Base-by-base conservation (phyloP, 371 early-diverging fungal genomes). In the Actinomortierella ambigua region DNA sequence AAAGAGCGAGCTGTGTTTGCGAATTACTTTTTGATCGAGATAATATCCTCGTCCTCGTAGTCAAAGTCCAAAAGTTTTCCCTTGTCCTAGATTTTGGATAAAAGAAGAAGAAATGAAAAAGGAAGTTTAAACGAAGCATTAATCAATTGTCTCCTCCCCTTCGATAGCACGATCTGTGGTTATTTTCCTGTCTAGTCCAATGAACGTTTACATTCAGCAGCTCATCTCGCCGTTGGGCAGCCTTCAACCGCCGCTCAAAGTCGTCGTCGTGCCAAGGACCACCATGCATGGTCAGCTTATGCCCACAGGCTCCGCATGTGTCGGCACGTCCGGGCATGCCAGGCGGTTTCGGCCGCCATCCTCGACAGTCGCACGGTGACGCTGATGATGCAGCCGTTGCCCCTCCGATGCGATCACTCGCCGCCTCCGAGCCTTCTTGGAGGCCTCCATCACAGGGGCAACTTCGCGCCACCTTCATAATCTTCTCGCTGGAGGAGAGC, bases 211-310 rank as follows among this genome's bases (percentile, higher is more conserved):
- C 83, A 75, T 81, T 73, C 52, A 80, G 57, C 46, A 81, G 57
- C 50, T 83, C 81, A 43, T 80, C 75, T 17, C 81, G 70, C n/a
- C 81, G 70, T 9, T 76, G 63, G 13, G 81, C 83, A 1, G 81
- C 81, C 48, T 79, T 70, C 11, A 83, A 55, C 48, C 83, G 64
- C 51, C 83, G 64, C 9, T 66, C 69, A 57, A 76, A 67, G 26
- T 83, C 83, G 17, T 75, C 69, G 27, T 80, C 76, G n/a, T 68
- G 68, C 73, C 73, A 71, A 15, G 73, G 66, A 29, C 77, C 81
- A 14, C 81, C 69, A 63, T 83, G 83, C 13, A 57, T 49, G 26
- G 69, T 68, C 7, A 78, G 61, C 20, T 70, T 77, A 57, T 83
- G 83, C 9, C 81, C 79, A 66, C 83, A 83, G 1, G 59, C 59